phyloP scores from a whole-genome alignment of 495 filamentous ascomycete species.

The Penicilliopsis zonata region DNA sequence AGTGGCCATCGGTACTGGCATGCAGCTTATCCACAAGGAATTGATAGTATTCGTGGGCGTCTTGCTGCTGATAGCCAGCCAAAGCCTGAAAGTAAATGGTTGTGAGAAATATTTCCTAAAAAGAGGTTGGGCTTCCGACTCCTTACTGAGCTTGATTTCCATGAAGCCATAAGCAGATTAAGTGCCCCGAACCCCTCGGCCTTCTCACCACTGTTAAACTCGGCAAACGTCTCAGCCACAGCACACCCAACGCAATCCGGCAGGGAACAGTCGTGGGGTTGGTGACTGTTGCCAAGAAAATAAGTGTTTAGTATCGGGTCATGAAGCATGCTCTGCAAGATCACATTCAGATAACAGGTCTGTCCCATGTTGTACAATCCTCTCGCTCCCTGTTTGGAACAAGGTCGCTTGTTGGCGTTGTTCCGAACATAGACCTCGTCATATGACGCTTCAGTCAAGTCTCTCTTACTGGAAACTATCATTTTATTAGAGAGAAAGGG shows the following conservation, averaged over 20 bases:
- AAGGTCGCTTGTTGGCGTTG: slow-evolving; percentile 32
- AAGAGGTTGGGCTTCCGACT: slow-evolving; percentile 2
- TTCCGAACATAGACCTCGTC: slow-evolving; percentile 30
- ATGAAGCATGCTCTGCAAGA: slow-evolving; percentile 77
- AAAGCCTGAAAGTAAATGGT: slow-evolving; percentile 51
- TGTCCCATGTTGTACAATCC: slow-evolving; percentile 92
- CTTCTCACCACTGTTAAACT: slow-evolving; percentile 72
- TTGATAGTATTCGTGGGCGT: slow-evolving; percentile 91
- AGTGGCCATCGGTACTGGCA: slow-evolving; percentile 23
- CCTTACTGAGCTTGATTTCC: slow-evolving; percentile 52
- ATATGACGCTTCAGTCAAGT: slow-evolving; percentile 15
- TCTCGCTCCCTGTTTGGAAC: slow-evolving; percentile 45
- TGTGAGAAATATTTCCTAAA: slow-evolving; percentile 7
- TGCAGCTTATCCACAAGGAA: slow-evolving; percentile 84
- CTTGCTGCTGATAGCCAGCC: slow-evolving; percentile 85
- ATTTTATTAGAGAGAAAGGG: background rate
- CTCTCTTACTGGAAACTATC: slow-evolving; percentile 15
- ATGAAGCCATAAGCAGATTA: slow-evolving; percentile 66
- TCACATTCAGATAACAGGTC: slow-evolving; percentile 88
- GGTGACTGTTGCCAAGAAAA: slow-evolving; percentile 78
- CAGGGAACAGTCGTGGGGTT: slow-evolving; percentile 50
- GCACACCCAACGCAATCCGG: slow-evolving; percentile 73
- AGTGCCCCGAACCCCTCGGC: slow-evolving; percentile 75
- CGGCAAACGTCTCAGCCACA: slow-evolving; percentile 82
- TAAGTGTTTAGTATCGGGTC: slow-evolving; percentile 78